Evolutionary conservation across 2,329 filamentous ascomycete genomes (phyloP), one percentile per base, ranked within the genome.

Genomic region (Sporothrix protearum): DNA sequence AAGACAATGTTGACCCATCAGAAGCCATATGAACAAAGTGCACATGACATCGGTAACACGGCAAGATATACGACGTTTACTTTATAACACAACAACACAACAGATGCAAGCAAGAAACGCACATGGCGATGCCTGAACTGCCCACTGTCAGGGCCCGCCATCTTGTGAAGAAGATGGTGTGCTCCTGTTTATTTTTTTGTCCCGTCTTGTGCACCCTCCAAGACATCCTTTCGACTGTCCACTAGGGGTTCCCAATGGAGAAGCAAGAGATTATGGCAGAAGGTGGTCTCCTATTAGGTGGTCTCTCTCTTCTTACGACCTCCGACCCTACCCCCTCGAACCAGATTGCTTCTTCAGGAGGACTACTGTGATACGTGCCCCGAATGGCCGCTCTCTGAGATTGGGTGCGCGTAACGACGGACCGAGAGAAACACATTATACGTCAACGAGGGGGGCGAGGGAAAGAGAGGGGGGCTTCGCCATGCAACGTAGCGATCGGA

Each of bases 401-500:
- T 14, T 14, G 19, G 0, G 14, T 16, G 14, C 12, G 14, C 16
- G 42, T 47, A 47, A 47, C 42, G 16, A 47, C 42, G 42, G 19
- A 47, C n/a, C n/a, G n/a, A n/a, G n/a, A n/a, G n/a, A n/a, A n/a
- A n/a, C n/a, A n/a, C n/a, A n/a, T n/a, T n/a, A n/a, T n/a, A n/a
- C n/a, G n/a, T n/a, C n/a, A 47, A 47, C 42, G 16, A 47, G 14
- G 42, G 19, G 19, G 49, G 33, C 3, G 57, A 33, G 33, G 42
- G 42, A 42, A 33, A 63, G 42, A 42, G 57, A 63, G 57, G 57
- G 57, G 33, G n/a, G n/a, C n/a, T 63, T 63, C 14, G 33, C 36
- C 57, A 63, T 63, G 42, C 57, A 63, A 63, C 57, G 33, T 42
- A 42, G 57, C 57, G 57, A 63, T 63, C 8, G 33, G 22, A 25